phyloP scores from a whole-genome alignment of 306 rosid species.

The Aeschynomene evenia region DNA sequence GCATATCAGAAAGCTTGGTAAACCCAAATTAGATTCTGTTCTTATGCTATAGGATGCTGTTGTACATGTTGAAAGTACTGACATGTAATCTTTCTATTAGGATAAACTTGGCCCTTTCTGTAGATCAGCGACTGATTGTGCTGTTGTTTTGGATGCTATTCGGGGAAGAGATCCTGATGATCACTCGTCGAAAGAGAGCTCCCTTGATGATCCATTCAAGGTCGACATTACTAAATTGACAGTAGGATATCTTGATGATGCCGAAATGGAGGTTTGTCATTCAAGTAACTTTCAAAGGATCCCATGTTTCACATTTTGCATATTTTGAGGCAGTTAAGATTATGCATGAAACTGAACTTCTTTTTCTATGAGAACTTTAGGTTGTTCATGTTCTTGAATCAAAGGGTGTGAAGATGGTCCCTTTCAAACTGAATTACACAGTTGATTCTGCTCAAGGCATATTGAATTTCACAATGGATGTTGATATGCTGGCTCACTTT shows the following conservation, averaged over 20 bases:
- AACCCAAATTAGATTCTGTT: not conserved
- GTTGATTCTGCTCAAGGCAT: constrained; percentile 74
- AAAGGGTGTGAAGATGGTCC: constrained; percentile 66
- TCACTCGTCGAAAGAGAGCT: constrained; percentile 57
- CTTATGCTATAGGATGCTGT: constrained; percentile 9
- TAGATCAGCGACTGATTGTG: constrained; percentile 70
- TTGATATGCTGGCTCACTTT: constrained; percentile 79
- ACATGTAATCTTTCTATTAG: constrained; percentile 41
- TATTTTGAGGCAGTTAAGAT: not conserved
- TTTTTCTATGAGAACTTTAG: constrained; percentile 33
- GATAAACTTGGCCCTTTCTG: constrained; percentile 86
- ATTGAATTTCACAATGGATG: constrained; percentile 75
- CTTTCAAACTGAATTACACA: constrained; percentile 63
- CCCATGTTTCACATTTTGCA: constrained; percentile 20
- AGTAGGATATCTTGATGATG: constrained; percentile 71
- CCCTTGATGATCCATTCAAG: constrained; percentile 59
- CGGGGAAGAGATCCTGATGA: constrained; percentile 75
- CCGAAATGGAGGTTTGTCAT: constrained; percentile 67
- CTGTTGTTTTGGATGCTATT: constrained; percentile 57
- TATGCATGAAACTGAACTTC: constrained; percentile 7
- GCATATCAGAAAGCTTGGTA: constrained; percentile 88
- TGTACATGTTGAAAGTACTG: constrained; percentile 2
- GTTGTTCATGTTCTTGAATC: constrained; percentile 64
- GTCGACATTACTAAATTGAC: constrained; percentile 63
- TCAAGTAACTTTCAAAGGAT: constrained; percentile 10